Conservation (phyloP, 225 moss, liverwort and hornwort species). For the Polytrichum formosum region DNA sequence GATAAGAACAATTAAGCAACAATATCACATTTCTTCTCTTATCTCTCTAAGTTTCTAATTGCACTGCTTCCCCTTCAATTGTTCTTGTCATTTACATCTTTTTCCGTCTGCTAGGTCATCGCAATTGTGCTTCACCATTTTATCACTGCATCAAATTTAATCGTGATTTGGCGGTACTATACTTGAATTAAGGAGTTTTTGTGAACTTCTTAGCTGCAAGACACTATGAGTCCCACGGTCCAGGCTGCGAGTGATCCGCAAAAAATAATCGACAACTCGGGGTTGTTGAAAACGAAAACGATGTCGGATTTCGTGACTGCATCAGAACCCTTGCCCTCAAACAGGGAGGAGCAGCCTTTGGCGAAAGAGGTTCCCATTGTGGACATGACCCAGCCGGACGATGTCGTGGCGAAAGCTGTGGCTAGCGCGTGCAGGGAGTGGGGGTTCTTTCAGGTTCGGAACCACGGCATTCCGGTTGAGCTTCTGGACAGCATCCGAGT, state of each 20-base stretch:
- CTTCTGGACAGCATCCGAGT: slow-evolving; percentile 1
- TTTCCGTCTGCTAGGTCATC: too few species aligned
- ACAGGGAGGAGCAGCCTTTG: neutral
- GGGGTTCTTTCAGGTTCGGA: slow-evolving; percentile 6
- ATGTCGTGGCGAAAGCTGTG: neutral
- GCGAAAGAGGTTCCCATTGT: slow-evolving; percentile 2
- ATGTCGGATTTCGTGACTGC: neutral
- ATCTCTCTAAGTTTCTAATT: too few species aligned
- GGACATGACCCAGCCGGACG: neutral
- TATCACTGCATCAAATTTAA: too few species aligned
- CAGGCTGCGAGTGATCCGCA: neutral
- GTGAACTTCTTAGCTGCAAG: neutral
- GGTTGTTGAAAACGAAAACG: neutral
- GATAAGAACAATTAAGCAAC: too few species aligned
- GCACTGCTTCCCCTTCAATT: too few species aligned
- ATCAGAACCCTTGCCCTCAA: neutral
- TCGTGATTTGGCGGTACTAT: too few species aligned
- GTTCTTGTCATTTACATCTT: too few species aligned
- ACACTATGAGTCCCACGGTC: neutral
- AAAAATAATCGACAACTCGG: neutral
- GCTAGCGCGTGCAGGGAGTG: slow-evolving; percentile 3
- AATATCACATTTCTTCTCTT: too few species aligned
- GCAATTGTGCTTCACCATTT: too few species aligned
- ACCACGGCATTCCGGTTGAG: slow-evolving; percentile 6
- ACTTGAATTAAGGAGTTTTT: too few species aligned